Base-by-base conservation (phyloP, 2,329 filamentous ascomycete species). In the Xylaria hypoxylon region DNA sequence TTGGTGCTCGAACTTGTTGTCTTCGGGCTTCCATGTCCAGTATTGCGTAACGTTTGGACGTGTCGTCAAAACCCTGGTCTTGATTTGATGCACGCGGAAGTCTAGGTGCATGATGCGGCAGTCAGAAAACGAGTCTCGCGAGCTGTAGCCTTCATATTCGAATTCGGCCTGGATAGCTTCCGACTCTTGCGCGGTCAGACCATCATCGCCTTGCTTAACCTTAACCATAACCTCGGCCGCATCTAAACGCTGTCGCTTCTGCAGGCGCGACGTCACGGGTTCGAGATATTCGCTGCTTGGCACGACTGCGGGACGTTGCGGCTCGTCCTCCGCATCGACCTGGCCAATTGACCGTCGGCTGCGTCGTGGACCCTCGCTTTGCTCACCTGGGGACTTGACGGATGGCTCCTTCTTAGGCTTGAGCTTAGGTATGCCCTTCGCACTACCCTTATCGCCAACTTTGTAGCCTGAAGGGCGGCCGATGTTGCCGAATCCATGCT, bases 401-500 rank as follows among this genome's bases (percentile, higher is more conserved):
- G 67, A 55, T 5, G 68, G 45, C 51, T 77, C 74, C 50, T 72
- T 74, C 67, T 76, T 76, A 2, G 69, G 59, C 62, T 75, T 78
- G 5, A 65, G 60, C 64, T 77, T 79, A 19, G 69, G 60, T 10
- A 68, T 62, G 17, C 68, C 64, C 70, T 75, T 74, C 38, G 72
- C 71, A 6, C 72, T 71, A 22, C 79, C 78, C 67, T 80, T 84
- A 68, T 82, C 80, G 3, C 81, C 81, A 5, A 78, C 68, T 61
- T 77, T 78, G 65, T 77, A 45, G 28, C 76, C 76, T 2, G 84
- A 85, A 0, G 86, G 86, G 0, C 86, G 80, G 7, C 86, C 86
- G 6, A 88, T 87, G 68, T 85, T 87, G 55, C 85, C 84, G 65
- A 84, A 87, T 0, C 86, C 86, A 64, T 84, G 83, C 76, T 85